Percentiles rank a stretch among this genome's conserved stretches.
These are phyloP conservation scores for Bocquillonia castaneifolia DNA, from an alignment of 441 rosid species.

Conservation along the genomic window DNA sequence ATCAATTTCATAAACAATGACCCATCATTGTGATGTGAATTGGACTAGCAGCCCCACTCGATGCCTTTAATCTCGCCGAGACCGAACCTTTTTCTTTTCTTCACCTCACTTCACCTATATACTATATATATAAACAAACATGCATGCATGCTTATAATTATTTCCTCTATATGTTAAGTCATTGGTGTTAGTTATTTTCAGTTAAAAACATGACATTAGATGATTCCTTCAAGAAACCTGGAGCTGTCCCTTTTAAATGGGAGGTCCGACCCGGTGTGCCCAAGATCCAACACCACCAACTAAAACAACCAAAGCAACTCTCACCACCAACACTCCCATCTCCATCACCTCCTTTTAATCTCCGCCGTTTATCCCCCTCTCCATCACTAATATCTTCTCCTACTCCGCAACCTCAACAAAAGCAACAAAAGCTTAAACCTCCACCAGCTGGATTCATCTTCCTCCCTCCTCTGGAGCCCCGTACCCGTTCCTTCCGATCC, in stretches of 20 bases:
- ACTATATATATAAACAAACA: neutral
- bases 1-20: constrained; percentile 38
- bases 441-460: constrained; percentile 45
- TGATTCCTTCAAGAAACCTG: constrained; percentile 72
- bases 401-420: constrained; percentile 20
- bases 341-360: constrained; percentile 16
- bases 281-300: constrained; percentile 44
- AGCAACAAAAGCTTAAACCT: constrained; percentile 54
- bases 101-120: constrained; percentile 21
- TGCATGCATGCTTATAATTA: no score
- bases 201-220: constrained; percentile 41
- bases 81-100: constrained; percentile 17
- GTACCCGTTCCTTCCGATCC: constrained; percentile 54
- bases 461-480: constrained; percentile 37
- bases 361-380: constrained; percentile 20
- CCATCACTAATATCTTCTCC: constrained; percentile 30
- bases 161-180: neutral
- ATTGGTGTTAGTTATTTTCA: neutral
- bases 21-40: constrained; percentile 14
- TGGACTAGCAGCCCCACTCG: constrained; percentile 53
- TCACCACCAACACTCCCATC: constrained; percentile 21
- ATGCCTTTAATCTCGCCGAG: constrained; percentile 69
- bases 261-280: constrained; percentile 97
- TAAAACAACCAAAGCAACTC: constrained; percentile 14
- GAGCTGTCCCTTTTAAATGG: constrained; percentile 86